Evolutionary conservation across 106 monocot genomes (phyloP).

Genomic region (Dioscorea zingiberensis): DNA sequence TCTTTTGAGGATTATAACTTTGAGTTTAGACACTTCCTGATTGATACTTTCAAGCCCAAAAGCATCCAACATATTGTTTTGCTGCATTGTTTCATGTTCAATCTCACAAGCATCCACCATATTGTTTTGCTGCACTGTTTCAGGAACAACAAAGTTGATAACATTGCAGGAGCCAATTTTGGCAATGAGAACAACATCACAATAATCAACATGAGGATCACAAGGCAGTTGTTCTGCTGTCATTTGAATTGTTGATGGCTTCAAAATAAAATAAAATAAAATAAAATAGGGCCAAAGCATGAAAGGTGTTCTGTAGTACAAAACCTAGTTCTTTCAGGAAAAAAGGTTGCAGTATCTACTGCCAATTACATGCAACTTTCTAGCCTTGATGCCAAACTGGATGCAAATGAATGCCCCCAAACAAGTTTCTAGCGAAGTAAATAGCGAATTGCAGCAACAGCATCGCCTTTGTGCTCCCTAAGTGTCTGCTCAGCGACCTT

Average conservation of each 20-base stretch:
- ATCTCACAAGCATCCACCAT: too few relatives aligned
- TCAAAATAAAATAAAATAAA: neutral
- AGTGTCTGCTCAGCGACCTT: constrained; percentile 86
- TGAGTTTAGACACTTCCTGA: neutral
- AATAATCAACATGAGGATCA: too few relatives aligned
- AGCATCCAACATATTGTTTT: too few relatives aligned
- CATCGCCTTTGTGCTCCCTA: constrained; percentile 86
- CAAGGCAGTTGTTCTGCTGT: neutral
- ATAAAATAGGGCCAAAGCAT: neutral
- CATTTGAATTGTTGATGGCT: neutral
- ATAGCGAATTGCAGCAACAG: constrained; percentile 69
- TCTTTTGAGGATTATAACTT: neutral
- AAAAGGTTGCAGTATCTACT: neutral
- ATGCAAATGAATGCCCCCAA: too few relatives aligned
- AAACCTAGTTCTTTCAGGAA: neutral
- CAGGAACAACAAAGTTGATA: too few relatives aligned
- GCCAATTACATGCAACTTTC: neutral
- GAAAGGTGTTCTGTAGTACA: neutral
- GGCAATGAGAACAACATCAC: too few relatives aligned
- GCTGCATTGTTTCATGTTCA: too few relatives aligned
- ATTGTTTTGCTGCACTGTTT: too few relatives aligned
- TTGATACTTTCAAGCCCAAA: too few relatives aligned
- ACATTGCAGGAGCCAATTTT: too few relatives aligned
- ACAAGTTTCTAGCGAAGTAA: constrained; percentile 42
- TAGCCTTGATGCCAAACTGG: too few relatives aligned